Percentiles rank a stretch among this genome's conserved stretches.
Conservation (phyloP, 225 moss, liverwort and hornwort genomes). For the Rhytidiadelphus loreus region DNA sequence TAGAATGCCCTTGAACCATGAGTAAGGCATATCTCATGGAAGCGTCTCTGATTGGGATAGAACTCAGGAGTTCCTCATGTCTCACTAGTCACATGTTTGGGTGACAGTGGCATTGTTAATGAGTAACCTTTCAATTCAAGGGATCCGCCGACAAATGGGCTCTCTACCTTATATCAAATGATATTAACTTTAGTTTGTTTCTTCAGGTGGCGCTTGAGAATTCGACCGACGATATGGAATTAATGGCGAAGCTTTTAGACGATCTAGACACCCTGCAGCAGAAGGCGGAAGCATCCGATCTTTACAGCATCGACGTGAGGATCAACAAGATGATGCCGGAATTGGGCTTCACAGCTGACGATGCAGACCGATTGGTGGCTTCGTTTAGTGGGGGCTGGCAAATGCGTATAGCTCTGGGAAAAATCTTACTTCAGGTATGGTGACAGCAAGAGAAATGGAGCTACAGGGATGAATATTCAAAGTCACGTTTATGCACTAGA, state of each 20-base stretch:
- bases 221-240: slow-evolving; percentile 32
- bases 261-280: slow-evolving; percentile 31
- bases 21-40: no score
- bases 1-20: neutral
- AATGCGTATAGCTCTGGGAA: slow-evolving; percentile 40
- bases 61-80: no score
- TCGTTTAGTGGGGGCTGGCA: slow-evolving; percentile 49
- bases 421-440: slow-evolving; percentile 32
- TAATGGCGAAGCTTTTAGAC: slow-evolving; percentile 34
- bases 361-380: slow-evolving; percentile 36
- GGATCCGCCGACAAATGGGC: neutral
- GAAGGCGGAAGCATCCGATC: slow-evolving; percentile 26
- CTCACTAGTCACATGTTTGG: neutral
- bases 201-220: slow-evolving; percentile 31
- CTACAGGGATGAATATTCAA: neutral
- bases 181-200: neutral
- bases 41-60: neutral
- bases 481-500: neutral
- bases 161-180: no score
- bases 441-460: neutral
- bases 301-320: slow-evolving; percentile 37
- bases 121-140: neutral
- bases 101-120: neutral
- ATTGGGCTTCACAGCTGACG: slow-evolving; percentile 33
- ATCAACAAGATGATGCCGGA: slow-evolving; percentile 56